Evolutionary conservation across 441 rosid species (phyloP).

Genomic region (Pelargonium australe): DNA sequence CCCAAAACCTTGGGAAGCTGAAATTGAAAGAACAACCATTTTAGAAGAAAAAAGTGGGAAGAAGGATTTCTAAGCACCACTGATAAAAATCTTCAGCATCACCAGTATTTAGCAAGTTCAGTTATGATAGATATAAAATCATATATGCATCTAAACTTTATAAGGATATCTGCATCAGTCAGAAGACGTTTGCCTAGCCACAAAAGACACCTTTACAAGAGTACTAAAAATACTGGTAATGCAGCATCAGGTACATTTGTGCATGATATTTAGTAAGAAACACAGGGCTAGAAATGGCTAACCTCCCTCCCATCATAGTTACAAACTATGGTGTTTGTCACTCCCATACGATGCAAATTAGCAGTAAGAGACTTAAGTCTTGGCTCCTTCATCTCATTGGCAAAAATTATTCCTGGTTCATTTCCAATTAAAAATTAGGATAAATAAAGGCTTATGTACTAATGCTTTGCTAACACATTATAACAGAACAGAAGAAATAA

Average conservation of each 20-base stretch:
- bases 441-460: not conserved
- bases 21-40: slow-evolving; percentile 13
- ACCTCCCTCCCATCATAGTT: slow-evolving; percentile 98
- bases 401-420: slow-evolving; percentile 67
- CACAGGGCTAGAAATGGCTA: slow-evolving; percentile 22
- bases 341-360: slow-evolving; percentile 96
- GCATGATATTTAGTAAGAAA: not conserved
- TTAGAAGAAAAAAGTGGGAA: slow-evolving; percentile 5
- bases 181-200: not conserved
- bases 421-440: slow-evolving; percentile 7
- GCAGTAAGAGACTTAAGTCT: slow-evolving; percentile 87
- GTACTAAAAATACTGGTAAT: not conserved
- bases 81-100: too few relatives aligned
- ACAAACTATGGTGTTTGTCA: slow-evolving; percentile 80
- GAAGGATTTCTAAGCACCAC: not conserved
- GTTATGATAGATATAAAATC: too few relatives aligned
- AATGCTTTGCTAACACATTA: not conserved
- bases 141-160: too few relatives aligned
- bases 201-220: not conserved
- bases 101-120: too few relatives aligned
- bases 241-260: not conserved
- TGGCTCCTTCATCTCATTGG: slow-evolving; percentile 84
- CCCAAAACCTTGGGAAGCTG: slow-evolving; percentile 86
- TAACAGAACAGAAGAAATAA: not conserved
- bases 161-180: not conserved